Percentiles rank a stretch among this genome's conserved stretches.
phyloP scores from a whole-genome alignment of 2,329 filamentous ascomycete genomes.

The Nakataea oryzae region DNA sequence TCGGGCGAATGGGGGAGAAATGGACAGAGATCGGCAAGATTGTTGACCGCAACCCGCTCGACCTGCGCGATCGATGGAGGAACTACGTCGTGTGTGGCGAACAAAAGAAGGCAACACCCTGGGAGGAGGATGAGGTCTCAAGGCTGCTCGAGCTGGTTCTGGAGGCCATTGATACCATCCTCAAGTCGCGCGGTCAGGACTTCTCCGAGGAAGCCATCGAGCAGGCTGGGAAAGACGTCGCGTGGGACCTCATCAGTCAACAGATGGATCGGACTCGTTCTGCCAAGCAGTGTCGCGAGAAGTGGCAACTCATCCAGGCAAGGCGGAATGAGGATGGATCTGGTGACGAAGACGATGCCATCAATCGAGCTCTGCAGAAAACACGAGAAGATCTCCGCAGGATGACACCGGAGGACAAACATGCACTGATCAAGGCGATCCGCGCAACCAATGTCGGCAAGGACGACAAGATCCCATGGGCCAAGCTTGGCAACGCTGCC shows the following conservation, averaged over 20 bases:
- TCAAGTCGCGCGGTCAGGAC: slow-evolving; percentile 22
- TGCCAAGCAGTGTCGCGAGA: slow-evolving; percentile 56
- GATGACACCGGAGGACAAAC: slow-evolving; percentile 33
- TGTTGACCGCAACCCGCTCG: slow-evolving; percentile 53
- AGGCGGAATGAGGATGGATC: background rate
- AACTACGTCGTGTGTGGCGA: slow-evolving; percentile 54
- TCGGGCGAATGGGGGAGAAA: slow-evolving; percentile 37
- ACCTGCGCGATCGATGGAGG: slow-evolving; percentile 60
- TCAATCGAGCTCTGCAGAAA: slow-evolving; percentile 21
- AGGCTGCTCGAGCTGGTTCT: slow-evolving; percentile 40
- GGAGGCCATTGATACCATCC: slow-evolving; percentile 38
- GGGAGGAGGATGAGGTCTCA: slow-evolving; percentile 51
- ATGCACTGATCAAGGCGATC: slow-evolving; percentile 31
- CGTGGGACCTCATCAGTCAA: slow-evolving; percentile 55
- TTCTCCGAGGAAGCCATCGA: slow-evolving; percentile 18
- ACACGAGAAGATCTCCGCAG: slow-evolving; percentile 27
- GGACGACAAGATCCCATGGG: slow-evolving; percentile 41
- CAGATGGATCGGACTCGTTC: slow-evolving; percentile 52
- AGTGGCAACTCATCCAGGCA: slow-evolving; percentile 46
- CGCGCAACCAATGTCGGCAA: slow-evolving; percentile 24
- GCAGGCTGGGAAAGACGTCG: slow-evolving; percentile 42
- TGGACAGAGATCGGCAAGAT: slow-evolving; percentile 53
- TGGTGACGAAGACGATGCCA: slow-evolving; percentile 10
- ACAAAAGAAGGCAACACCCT: slow-evolving; percentile 39
- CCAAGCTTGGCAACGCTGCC: slow-evolving; percentile 17